Evolutionary conservation across 2,329 filamentous ascomycete genomes (phyloP).

Genomic region (Aspergillus aculeatus): DNA sequence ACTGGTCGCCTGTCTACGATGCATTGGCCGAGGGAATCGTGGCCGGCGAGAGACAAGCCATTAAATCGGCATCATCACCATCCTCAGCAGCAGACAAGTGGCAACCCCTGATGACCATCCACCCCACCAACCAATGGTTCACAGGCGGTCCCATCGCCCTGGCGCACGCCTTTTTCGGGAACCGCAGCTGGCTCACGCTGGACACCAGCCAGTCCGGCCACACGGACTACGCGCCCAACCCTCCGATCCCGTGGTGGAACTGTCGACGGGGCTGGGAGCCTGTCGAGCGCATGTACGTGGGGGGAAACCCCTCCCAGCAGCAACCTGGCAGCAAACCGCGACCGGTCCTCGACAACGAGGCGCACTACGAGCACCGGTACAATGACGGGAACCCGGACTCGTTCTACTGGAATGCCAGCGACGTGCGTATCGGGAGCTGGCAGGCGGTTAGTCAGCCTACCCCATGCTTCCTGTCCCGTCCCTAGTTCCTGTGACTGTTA

Average conservation of each 20-base stretch:
- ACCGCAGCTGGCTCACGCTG: slow-evolving; percentile 7
- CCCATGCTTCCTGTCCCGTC: not conserved
- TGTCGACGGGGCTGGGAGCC: slow-evolving; percentile 9
- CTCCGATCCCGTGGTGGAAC: slow-evolving; percentile 13
- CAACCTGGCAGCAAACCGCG: not conserved
- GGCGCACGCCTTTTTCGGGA: slow-evolving; percentile 2
- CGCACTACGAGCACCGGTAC: slow-evolving; percentile 12
- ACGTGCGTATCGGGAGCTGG: slow-evolving; percentile 9
- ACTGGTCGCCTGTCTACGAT: slow-evolving; percentile 8
- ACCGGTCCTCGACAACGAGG: slow-evolving; percentile 9
- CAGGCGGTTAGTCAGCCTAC: slow-evolving; percentile 2
- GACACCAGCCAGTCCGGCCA: slow-evolving; percentile 10
- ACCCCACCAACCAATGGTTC: slow-evolving; percentile 13
- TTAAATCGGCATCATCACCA: not conserved
- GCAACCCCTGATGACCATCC: slow-evolving; percentile 5
- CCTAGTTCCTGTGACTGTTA: no score
- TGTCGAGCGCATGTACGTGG: slow-evolving; percentile 11
- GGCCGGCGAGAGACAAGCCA: not conserved
- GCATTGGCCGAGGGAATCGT: slow-evolving; percentile 7
- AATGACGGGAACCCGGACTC: not conserved
- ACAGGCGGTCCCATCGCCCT: slow-evolving; percentile 2
- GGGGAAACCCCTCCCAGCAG: not conserved
- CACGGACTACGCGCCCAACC: slow-evolving; percentile 8
- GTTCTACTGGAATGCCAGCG: slow-evolving; percentile 10
- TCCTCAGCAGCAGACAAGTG: no score